Percentiles rank a stretch among this genome's conserved stretches.
Conservation (phyloP, 2,329 filamentous ascomycete species). For the Penicillium fuscoglaucum region DNA sequence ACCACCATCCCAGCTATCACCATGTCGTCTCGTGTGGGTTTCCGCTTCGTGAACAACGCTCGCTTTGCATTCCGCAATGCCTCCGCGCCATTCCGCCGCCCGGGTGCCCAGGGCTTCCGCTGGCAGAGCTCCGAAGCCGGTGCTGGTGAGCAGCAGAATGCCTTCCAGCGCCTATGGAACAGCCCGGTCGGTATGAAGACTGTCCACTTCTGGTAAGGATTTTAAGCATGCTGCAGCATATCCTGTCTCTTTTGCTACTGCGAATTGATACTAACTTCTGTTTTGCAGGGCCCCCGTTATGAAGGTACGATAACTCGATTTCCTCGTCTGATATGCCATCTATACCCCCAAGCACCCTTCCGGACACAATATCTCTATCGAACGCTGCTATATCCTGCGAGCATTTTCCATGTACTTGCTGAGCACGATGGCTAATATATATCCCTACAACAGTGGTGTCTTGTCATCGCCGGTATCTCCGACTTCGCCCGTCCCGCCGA, state of each 20-base stretch:
- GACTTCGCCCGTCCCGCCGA: slow-evolving; percentile 90
- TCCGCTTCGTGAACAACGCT: slow-evolving; percentile 58
- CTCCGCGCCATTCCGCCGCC: slow-evolving; percentile 57
- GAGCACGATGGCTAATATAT: slow-evolving; percentile 7
- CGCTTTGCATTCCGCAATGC: slow-evolving; percentile 52
- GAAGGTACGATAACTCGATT: slow-evolving; percentile 58
- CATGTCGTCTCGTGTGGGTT: slow-evolving; percentile 58
- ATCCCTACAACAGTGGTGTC: slow-evolving; percentile 65
- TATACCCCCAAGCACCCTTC: too few species aligned
- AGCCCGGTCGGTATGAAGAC: slow-evolving; percentile 83
- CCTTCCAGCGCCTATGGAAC: slow-evolving; percentile 77
- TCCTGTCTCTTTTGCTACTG: not conserved
- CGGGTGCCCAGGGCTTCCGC: slow-evolving; percentile 56
- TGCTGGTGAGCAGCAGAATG: slow-evolving; percentile 47
- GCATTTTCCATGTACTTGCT: not conserved
- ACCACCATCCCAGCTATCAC: slow-evolving; percentile 21
- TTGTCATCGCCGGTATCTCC: slow-evolving; percentile 88
- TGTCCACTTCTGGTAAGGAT: slow-evolving; percentile 87
- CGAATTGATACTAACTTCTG: slow-evolving; percentile 16
- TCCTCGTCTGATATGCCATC: slow-evolving; percentile 6
- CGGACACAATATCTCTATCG: not conserved
- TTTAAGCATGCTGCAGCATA: not conserved
- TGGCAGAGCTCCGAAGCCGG: slow-evolving; percentile 68
- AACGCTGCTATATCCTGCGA: not conserved
- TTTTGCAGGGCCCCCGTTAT: slow-evolving; percentile 80